These are phyloP conservation scores for Aspergillus aculeatus DNA, from an alignment of 2,329 filamentous ascomycete species.

Conservation along the genomic window DNA sequence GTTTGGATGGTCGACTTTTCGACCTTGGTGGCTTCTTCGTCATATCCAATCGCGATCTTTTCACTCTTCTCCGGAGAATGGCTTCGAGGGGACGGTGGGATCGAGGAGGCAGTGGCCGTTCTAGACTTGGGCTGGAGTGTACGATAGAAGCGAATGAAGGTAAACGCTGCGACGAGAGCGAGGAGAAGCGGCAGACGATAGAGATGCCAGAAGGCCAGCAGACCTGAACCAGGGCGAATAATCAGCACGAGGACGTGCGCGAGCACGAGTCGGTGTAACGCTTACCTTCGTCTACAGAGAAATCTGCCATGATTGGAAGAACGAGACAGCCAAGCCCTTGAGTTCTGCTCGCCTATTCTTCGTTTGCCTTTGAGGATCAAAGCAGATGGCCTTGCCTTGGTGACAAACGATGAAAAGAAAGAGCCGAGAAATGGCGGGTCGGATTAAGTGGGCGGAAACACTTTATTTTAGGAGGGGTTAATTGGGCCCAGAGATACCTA, in stretches of 20 bases:
- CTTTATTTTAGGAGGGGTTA: slow-evolving; percentile 1
- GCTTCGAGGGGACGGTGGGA: slow-evolving; percentile 33
- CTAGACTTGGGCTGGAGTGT: slow-evolving; percentile 25
- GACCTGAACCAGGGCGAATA: slow-evolving; percentile 23
- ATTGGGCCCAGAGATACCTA: background rate
- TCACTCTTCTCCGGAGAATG: slow-evolving; percentile 25
- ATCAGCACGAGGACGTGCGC: background rate
- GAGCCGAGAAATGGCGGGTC: background rate
- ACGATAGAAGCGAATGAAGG: slow-evolving; percentile 30
- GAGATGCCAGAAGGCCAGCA: slow-evolving; percentile 48
- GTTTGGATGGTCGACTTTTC: background rate
- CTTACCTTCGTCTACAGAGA: slow-evolving; percentile 12
- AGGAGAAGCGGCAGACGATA: slow-evolving; percentile 49
- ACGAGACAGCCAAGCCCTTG: background rate
- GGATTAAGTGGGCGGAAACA: slow-evolving; percentile 4
- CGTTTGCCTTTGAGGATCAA: background rate
- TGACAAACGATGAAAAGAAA: background rate
- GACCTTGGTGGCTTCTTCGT: background rate
- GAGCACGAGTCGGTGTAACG: background rate
- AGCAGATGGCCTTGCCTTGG: background rate
- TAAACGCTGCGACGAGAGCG: slow-evolving; percentile 36
- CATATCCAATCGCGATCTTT: slow-evolving; percentile 9
- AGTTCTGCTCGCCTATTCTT: background rate
- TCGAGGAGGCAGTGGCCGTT: slow-evolving; percentile 29
- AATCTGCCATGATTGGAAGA: slow-evolving; percentile 12